Evolutionary conservation across 352 stramenopile genomes (phyloP), one percentile per base, ranked within the genome.

Genomic region (Globisporangium spinosum): DNA sequence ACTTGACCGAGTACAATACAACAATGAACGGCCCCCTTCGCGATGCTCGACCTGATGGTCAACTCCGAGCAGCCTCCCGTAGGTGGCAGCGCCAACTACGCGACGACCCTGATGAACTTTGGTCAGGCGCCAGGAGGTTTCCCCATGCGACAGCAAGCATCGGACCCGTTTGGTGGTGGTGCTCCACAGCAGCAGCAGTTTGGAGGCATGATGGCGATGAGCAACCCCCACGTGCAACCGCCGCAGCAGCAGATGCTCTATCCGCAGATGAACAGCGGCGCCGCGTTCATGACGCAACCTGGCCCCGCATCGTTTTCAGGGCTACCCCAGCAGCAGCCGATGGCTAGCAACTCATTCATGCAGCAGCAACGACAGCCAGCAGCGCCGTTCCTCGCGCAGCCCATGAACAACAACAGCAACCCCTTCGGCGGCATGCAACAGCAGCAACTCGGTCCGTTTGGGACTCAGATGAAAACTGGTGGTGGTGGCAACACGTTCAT

Each of bases 1-100:
- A 43, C 35, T 43, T 43, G 35, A 43, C 35, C 12, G 35, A 43
- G 35, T 43, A 13, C 29, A 43, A 10, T 43, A 43, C 64, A 17
- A 65, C 45, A 27, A 89, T 90, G 82, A 89, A 88, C 68, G 80
- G 89, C 58, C 82, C 82, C 82, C 45, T 91, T 91, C 64, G 77
- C 80, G 34, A 77, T 80, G 69, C 67, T 91, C 20, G 79, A 91
- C 65, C 72, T 79, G 6, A 71, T 85, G 40, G 67, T 71, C 47
- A 83, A 85, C 64, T 72, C 72, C 49, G 77, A 77, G 64, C 47
- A 56, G 27, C 55, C 64, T 3, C 56, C 56, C 12, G 73, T 59
- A 65, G 64, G 55, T 40, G 55, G 62, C 8, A 65, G 58, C 17
- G 15, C 69, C 60, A 68, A 62, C 25, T 74, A 64, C 34, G 71